A percentile compares a stretch with the other conserved stretches of the same genome.
Evolutionary conservation across 2,329 filamentous ascomycete genomes (phyloP).

Genomic region (Fusarium compactum): DNA sequence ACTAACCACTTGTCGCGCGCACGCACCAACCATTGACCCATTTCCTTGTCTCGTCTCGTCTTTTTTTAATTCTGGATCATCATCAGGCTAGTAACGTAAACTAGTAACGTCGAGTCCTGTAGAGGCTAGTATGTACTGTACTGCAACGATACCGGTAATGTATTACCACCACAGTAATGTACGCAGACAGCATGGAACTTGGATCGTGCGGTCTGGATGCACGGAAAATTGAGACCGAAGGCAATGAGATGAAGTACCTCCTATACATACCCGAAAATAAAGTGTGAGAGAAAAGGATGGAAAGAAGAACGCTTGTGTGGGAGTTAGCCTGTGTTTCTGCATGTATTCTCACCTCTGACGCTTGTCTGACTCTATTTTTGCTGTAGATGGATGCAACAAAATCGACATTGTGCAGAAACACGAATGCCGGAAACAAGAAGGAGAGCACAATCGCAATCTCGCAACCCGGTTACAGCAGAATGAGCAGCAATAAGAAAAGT

Average conservation of each 20-base stretch:
- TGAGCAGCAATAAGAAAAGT: not conserved
- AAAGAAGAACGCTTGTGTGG: slow-evolving; percentile 2
- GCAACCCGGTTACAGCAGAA: not conserved
- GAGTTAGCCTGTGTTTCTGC: slow-evolving; percentile 2
- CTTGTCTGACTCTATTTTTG: slow-evolving; percentile 19
- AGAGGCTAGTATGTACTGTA: slow-evolving; percentile 6
- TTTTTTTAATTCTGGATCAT: slow-evolving; percentile 9
- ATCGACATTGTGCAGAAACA: not conserved
- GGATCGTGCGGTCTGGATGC: not conserved
- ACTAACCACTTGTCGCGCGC: slow-evolving; percentile 4
- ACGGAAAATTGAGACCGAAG: not conserved
- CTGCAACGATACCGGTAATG: not conserved
- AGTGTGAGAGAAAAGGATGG: not conserved
- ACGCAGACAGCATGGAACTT: slow-evolving; percentile 1
- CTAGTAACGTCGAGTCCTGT: slow-evolving; percentile 7
- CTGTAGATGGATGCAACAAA: slow-evolving; percentile 4
- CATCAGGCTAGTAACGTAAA: not conserved
- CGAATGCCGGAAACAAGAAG: slow-evolving; percentile 32
- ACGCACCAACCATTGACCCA: not conserved
- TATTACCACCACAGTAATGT: not conserved
- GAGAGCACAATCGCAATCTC: not conserved
- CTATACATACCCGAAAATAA: not conserved
- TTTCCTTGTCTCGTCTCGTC: not conserved
- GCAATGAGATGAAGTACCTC: not conserved
- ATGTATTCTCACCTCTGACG: slow-evolving; percentile 27